Evolutionary conservation across 2,329 filamentous ascomycete species (phyloP), one percentile per base, ranked within the genome.

Genomic region (Diaporthe velutina): DNA sequence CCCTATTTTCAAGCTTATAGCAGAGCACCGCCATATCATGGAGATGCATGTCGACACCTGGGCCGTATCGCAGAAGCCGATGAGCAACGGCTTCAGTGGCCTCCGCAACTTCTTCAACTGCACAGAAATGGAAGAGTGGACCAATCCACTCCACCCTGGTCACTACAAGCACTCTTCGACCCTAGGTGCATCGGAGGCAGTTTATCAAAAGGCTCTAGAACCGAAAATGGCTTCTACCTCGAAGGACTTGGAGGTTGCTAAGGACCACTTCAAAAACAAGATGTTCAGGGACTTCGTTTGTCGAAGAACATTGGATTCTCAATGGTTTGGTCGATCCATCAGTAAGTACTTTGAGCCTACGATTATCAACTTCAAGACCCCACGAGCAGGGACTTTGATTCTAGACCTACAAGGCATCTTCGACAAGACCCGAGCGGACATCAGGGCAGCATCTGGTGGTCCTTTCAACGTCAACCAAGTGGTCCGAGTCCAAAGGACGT

Each of bases 391-490:
- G 2, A 28, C 28, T 2, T n/a, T 64, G 25, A 45, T 45, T 5
- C 28, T 64, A 10, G 17, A 64, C 19, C 40, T 64, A 9, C 60
- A 64, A 45, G 60, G 60, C 3, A 17, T 64, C 19, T 45, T 33
- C n/a, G 60, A 64, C 60, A 64, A 64, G 28, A 40, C 60, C n/a
- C 38, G 40, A 64, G 60, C 28, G 10, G 60, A 64, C 17, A 48
- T 64, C 38, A 45, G 40, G 10, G 28, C 60, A 42, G 28, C 17
- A 33, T 45, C 40, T 4, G 40, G 60, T 15, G 60, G 60, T 12
- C 38, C 38, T 8, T 64, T 64, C 60, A 64, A 64, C 28, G 40
- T 33, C 17, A 64, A 64, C 10, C 60, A 64, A 48, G 60, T 64
- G 2, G n/a, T 64, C 25, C 60, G 60, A 45, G 45, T 25, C 28